Evolutionary conservation across 352 stramenopile species (phyloP).

Genomic region (Globisporangium heterothallicum): DNA sequence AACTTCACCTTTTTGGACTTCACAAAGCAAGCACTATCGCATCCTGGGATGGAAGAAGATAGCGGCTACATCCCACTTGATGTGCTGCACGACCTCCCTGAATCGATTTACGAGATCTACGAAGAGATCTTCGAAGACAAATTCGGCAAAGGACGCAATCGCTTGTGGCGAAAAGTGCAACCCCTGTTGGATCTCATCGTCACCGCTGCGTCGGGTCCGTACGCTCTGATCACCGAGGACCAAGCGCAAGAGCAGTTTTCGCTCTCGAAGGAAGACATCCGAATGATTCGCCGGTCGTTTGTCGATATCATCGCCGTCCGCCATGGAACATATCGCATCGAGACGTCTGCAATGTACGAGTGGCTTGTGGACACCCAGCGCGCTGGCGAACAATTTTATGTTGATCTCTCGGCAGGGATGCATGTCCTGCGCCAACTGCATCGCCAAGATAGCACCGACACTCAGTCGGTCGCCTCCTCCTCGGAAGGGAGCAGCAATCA

Average conservation of each 20-base stretch:
- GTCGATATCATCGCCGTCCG: slow-evolving; percentile 65
- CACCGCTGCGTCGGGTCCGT: slow-evolving; percentile 57
- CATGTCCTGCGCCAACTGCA: slow-evolving; percentile 36
- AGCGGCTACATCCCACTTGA: slow-evolving; percentile 42
- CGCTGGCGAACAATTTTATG: slow-evolving; percentile 56
- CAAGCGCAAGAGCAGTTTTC: slow-evolving; percentile 56
- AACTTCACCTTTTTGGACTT: slow-evolving; percentile 83
- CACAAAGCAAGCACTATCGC: slow-evolving; percentile 64
- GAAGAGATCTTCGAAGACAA: slow-evolving; percentile 86
- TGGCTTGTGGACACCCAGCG: slow-evolving; percentile 59
- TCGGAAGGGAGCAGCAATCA: slow-evolving; percentile 14
- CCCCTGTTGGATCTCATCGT: slow-evolving; percentile 71
- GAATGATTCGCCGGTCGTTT: slow-evolving; percentile 66
- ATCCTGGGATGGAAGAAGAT: slow-evolving; percentile 57
- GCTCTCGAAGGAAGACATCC: slow-evolving; percentile 55
- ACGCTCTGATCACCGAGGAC: slow-evolving; percentile 64
- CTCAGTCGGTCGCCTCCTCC: slow-evolving; percentile 18
- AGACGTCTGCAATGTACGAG: slow-evolving; percentile 60
- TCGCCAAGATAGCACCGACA: slow-evolving; percentile 14
- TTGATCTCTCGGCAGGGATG: slow-evolving; percentile 46
- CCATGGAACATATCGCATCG: slow-evolving; percentile 64
- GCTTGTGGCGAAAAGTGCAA: slow-evolving; percentile 73
- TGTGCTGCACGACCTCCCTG: slow-evolving; percentile 65
- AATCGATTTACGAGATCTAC: slow-evolving; percentile 81
- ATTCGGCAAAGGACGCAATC: slow-evolving; percentile 67